phyloP scores from a whole-genome alignment of 2,329 filamentous ascomycete species.

The Incumbomyces lentus region DNA sequence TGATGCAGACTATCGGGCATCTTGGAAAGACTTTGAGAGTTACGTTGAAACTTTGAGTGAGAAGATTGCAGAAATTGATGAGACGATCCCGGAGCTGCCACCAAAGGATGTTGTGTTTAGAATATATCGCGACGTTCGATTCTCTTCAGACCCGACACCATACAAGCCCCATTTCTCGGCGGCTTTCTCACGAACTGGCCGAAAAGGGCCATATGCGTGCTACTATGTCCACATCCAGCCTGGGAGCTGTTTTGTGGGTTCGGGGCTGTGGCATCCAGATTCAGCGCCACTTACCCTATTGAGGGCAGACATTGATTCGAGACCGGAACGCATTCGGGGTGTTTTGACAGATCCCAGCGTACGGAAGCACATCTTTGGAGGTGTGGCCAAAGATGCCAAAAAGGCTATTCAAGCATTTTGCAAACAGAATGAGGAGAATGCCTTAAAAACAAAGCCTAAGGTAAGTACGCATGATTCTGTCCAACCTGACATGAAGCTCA shows the following conservation, averaged over 20 bases:
- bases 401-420: conserved; percentile 61
- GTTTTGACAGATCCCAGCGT: conserved; percentile 54
- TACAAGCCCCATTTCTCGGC: conserved; percentile 86
- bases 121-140: conserved; percentile 78
- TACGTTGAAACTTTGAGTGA: conserved; percentile 65
- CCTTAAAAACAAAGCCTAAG: conserved; percentile 78
- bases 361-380: conserved; percentile 54
- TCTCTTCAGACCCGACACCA: conserved; percentile 65
- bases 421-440: conserved; percentile 58
- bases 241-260: conserved; percentile 59
- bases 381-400: conserved; percentile 44
- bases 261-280: conserved; percentile 73
- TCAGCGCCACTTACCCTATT: conserved; percentile 54
- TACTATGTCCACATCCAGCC: conserved; percentile 84
- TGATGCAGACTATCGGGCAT: conserved; percentile 66
- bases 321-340: conserved; percentile 58
- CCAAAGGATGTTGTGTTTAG: conserved; percentile 78
- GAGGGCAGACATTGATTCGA: conserved; percentile 64
- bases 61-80: conserved; percentile 60
- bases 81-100: conserved; percentile 76
- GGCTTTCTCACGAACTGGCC: conserved; percentile 76
- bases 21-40: conserved; percentile 69
- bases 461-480: conserved; percentile 39
- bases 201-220: conserved; percentile 76
- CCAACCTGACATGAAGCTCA: not conserved